phyloP scores from a whole-genome alignment of 345 rosid genomes.

The Citrus inodora region DNA sequence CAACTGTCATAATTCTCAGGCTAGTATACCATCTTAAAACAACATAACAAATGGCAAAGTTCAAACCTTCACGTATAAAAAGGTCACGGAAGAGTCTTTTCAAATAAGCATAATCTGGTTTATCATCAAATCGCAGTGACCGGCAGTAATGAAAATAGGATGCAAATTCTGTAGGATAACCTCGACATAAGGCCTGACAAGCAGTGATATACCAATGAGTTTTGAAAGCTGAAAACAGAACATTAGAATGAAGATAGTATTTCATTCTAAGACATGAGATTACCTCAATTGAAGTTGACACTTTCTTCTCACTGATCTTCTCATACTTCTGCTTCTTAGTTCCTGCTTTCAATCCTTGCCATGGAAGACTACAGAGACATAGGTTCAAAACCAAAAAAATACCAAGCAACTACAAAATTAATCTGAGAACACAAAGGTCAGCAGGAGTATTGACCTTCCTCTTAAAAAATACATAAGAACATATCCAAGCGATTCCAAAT shows the following conservation, averaged over 20 bases:
- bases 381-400: slow-evolving; percentile 20
- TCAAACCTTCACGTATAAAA: slow-evolving; percentile 87
- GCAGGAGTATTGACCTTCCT: slow-evolving; percentile 58
- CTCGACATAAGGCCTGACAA: slow-evolving; percentile 69
- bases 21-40: neutral
- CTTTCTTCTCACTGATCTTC: slow-evolving; percentile 89
- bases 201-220: slow-evolving; percentile 16
- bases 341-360: slow-evolving; percentile 96
- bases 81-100: slow-evolving; percentile 89
- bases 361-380: slow-evolving; percentile 64
- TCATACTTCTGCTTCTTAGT: slow-evolving; percentile 92
- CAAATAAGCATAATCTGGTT: slow-evolving; percentile 85
- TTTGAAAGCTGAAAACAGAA: neutral
- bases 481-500: slow-evolving; percentile 91
- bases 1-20: neutral
- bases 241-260: slow-evolving; percentile 6
- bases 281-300: slow-evolving; percentile 86
- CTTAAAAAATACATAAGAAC: slow-evolving; percentile 86
- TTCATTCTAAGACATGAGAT: neutral
- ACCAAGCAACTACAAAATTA: neutral
- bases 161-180: slow-evolving; percentile 89
- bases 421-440: neutral
- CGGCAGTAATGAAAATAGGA: slow-evolving; percentile 92
- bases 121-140: slow-evolving; percentile 81
- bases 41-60: slow-evolving; percentile 11